phyloP scores from a whole-genome alignment of 1,139 yeast species.

The Saccharomyces hybrid region DNA sequence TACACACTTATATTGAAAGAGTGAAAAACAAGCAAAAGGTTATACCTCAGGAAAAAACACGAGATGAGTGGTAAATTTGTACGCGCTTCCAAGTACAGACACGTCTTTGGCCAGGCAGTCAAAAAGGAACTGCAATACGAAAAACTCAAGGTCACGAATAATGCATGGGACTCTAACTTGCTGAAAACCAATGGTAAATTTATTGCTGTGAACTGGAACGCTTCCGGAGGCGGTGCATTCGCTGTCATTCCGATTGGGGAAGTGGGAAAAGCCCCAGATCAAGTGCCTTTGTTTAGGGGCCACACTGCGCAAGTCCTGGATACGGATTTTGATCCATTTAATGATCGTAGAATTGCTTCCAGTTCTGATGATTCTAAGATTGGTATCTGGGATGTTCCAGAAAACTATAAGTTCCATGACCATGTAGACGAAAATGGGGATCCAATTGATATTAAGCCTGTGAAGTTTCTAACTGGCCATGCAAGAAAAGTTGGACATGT shows the following conservation, averaged over 20 bases:
- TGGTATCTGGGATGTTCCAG: constrained; percentile 81
- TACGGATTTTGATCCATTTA: constrained; percentile 85
- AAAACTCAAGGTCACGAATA: constrained; percentile 73
- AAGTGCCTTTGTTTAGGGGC: constrained; percentile 87
- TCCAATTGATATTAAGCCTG: constrained; percentile 63
- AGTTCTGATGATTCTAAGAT: constrained; percentile 90
- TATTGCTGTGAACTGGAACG: constrained; percentile 82
- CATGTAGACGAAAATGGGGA: constrained; percentile 43
- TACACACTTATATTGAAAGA: background rate
- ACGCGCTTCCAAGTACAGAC: constrained; percentile 93
- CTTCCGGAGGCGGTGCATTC: constrained; percentile 96
- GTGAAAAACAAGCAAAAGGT: background rate
- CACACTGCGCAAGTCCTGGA: constrained; percentile 93
- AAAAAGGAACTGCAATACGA: constrained; percentile 86
- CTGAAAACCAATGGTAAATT: constrained; percentile 79
- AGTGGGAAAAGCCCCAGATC: constrained; percentile 91
- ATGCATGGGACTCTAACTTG: constrained; percentile 94
- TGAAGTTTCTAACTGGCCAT: constrained; percentile 71
- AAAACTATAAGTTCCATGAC: constrained; percentile 51
- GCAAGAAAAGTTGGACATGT: constrained; percentile 92
- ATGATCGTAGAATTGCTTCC: constrained; percentile 66
- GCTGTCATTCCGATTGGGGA: constrained; percentile 82
- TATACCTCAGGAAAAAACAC: background rate
- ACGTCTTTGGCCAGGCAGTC: constrained; percentile 86
- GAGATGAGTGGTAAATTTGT: constrained; percentile 75